Evolutionary conservation across 2,329 filamentous ascomycete species (phyloP).

Genomic region (Cercospora sp.): DNA sequence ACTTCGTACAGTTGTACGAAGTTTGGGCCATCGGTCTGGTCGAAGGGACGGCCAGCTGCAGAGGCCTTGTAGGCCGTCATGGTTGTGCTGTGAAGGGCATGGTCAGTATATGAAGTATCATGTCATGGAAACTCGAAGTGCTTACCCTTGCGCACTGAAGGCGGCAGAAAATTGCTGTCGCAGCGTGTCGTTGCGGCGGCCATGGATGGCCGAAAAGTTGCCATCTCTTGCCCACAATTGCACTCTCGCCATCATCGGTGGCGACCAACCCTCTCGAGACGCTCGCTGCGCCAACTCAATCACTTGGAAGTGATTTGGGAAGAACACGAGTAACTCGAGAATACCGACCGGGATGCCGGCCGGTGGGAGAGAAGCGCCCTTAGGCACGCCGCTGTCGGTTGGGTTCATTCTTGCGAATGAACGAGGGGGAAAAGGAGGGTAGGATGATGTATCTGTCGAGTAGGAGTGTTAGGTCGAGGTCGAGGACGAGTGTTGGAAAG

Average conservation of each 20-base stretch:
- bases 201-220: neutral
- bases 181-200: conserved; percentile 5
- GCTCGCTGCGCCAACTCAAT: neutral
- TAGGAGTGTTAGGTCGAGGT: neutral
- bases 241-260: conserved; percentile 13
- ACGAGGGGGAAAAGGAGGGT: too few relatives aligned
- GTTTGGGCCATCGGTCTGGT: neutral
- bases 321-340: conserved; percentile 9
- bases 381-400: neutral
- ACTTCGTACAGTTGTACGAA: neutral
- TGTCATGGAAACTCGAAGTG: rapidly evolving
- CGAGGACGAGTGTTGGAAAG: neutral
- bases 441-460: neutral
- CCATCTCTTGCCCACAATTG: conserved; percentile 17
- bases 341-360: conserved; percentile 8
- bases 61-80: neutral
- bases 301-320: conserved; percentile 9
- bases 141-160: neutral
- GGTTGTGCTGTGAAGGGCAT: neutral
- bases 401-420: neutral
- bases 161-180: neutral
- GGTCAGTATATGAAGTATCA: neutral
- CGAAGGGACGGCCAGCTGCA: neutral
- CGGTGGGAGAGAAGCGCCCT: conserved; percentile 1
- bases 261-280: conserved; percentile 15